These are phyloP conservation scores for Arthroderma sp. DNA, from an alignment of 2,329 filamentous ascomycete species.

Conservation along the genomic window DNA sequence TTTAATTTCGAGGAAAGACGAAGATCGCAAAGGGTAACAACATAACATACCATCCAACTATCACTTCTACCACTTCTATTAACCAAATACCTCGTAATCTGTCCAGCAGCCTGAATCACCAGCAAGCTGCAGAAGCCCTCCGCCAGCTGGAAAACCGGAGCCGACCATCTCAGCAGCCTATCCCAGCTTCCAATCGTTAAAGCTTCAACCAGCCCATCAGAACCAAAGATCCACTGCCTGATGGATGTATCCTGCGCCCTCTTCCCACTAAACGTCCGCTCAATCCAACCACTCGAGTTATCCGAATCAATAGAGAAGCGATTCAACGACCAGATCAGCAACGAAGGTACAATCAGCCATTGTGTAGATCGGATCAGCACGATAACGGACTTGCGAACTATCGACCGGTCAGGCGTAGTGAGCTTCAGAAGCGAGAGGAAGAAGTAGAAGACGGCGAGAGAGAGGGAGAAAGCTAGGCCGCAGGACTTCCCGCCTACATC, in stretches of 20 bases:
- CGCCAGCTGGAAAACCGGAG: slow-evolving; percentile 81
- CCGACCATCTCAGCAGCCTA: slow-evolving; percentile 74
- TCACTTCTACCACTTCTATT: slow-evolving; percentile 79
- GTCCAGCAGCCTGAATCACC: slow-evolving; percentile 87
- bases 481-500: slow-evolving; percentile 94
- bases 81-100: slow-evolving; percentile 88
- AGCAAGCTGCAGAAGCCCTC: slow-evolving; percentile 95
- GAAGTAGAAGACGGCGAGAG: slow-evolving; percentile 82
- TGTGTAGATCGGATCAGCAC: slow-evolving; percentile 61
- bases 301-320: slow-evolving; percentile 88
- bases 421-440: slow-evolving; percentile 70
- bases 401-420: slow-evolving; percentile 63
- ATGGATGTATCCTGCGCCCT: slow-evolving; percentile 51
- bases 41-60: slow-evolving; percentile 72
- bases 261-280: slow-evolving; percentile 59
- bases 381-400: slow-evolving; percentile 58
- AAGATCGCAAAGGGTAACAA: background rate
- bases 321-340: slow-evolving; percentile 91
- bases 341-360: slow-evolving; percentile 70
- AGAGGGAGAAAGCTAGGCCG: slow-evolving; percentile 83
- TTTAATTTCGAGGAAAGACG: background rate
- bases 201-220: slow-evolving; percentile 66
- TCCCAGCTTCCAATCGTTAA: slow-evolving; percentile 79
- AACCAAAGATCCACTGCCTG: slow-evolving; percentile 78
- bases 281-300: slow-evolving; percentile 57